Evolutionary conservation across 371 early-diverging fungal genomes (phyloP), one percentile per base, ranked within the genome.

Genomic region (Rhizopus sp.): DNA sequence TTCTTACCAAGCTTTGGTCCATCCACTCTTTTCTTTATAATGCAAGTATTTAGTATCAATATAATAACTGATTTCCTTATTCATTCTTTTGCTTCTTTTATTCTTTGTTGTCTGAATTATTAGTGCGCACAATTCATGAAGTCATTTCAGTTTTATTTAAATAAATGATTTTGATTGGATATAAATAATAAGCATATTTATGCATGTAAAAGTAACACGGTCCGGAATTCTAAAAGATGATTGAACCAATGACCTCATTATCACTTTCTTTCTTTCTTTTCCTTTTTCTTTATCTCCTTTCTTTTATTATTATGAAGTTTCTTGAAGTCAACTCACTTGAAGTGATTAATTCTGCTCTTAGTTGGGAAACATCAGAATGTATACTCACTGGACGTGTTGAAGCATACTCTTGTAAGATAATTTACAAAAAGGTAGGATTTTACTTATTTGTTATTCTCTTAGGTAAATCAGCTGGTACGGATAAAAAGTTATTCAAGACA

Each of bases 381-480:
- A 72, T 72, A 42, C 67, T 87, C 16, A 69, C 72, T 44, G 95
- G 94, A 13, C 80, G 96, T 30, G 72, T 95, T 30, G 96, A 95
- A 75, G 88, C 93, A 3, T 96, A 94, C 64, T 89, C 94, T 39
- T 94, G 93, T 93, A 88, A 77, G 85, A 53, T 33, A 5, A 3
- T 23, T 1, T 29, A 23, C 23, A 23, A 59, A 29, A 30, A 29
- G 5, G 32, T 17, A 16, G 29, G 2, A 3, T 23, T 53, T 38
- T 40, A 29, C 42, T 17, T 34, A 40, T 32, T 17, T 17, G 3
- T n/a, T 30, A 2, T 47, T 9, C 15, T 9, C 6, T 29, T 64
- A 92, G 94, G 96, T 64, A 95, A 95, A 72, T 87, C 85, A 39
- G 94, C 94, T 9, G 91, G 88, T 29, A 85, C 90, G 8, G 97